phyloP scores from a whole-genome alignment of 2,329 filamentous ascomycete species.

The Dactylella cylindrospora region DNA sequence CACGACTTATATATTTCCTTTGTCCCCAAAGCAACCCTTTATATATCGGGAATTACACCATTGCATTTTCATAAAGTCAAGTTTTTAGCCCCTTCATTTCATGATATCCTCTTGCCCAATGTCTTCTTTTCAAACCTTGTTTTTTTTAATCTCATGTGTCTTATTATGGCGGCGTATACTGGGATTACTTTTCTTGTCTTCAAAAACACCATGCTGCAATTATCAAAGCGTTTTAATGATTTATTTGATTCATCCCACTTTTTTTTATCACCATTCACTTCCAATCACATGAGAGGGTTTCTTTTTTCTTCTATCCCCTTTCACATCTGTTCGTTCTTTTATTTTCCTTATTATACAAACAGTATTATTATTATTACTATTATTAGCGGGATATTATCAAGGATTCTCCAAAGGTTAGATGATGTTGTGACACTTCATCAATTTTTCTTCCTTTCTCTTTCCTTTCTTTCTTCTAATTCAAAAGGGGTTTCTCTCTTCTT shows the following conservation, averaged over 20 bases:
- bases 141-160: slow-evolving; percentile 16
- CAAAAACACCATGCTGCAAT: no score
- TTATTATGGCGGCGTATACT: slow-evolving; percentile 40
- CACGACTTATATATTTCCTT: slow-evolving; percentile 22
- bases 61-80: no score
- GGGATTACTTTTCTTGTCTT: slow-evolving; percentile 32
- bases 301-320: slow-evolving; percentile 7
- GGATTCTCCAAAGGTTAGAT: no score
- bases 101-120: slow-evolving; percentile 39
- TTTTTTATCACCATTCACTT: no score
- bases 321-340: slow-evolving; percentile 4
- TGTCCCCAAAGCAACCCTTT: slow-evolving; percentile 6
- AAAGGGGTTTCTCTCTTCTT: neutral
- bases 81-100: slow-evolving; percentile 25
- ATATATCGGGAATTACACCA: no score
- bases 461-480: neutral
- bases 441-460: neutral
- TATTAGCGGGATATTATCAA: no score
- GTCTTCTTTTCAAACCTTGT: neutral
- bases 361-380: slow-evolving; percentile 8
- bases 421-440: slow-evolving; percentile 30
- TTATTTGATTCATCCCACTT: no score
- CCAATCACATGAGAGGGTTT: no score
- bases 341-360: neutral
- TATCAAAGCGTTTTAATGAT: no score